Evolutionary conservation across 371 early-diverging fungal species (phyloP).

Genomic region (Zychaea mexicana): DNA sequence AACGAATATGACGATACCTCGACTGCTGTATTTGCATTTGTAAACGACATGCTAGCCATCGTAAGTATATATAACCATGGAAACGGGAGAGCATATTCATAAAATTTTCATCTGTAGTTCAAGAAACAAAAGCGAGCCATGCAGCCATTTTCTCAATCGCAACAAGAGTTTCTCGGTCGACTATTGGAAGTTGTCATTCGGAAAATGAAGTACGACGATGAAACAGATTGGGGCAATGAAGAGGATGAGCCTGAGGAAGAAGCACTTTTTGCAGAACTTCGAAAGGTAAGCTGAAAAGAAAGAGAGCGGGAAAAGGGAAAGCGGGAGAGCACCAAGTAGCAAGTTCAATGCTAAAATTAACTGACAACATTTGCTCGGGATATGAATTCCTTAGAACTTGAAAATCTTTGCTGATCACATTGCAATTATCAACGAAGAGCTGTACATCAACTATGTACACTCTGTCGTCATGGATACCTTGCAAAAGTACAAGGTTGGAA

Average conservation of each 20-base stretch:
- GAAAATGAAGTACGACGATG: slow-evolving; percentile 92
- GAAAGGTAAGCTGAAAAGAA: slow-evolving; percentile 70
- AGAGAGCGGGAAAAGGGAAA: background rate
- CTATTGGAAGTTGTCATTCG: slow-evolving; percentile 75
- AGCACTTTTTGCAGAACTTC: slow-evolving; percentile 74
- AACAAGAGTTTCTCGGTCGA: slow-evolving; percentile 69
- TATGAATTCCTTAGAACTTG: slow-evolving; percentile 67
- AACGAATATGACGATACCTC: slow-evolving; percentile 87
- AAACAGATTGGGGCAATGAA: slow-evolving; percentile 73
- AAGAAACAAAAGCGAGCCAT: slow-evolving; percentile 73
- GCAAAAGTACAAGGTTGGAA: slow-evolving; percentile 52
- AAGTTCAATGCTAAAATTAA: too few species aligned
- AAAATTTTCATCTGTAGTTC: slow-evolving; percentile 31
- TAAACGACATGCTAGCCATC: slow-evolving; percentile 69
- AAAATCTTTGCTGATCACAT: slow-evolving; percentile 76
- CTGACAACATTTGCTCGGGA: slow-evolving; percentile 7
- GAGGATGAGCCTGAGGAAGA: slow-evolving; percentile 82
- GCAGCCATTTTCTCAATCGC: slow-evolving; percentile 60
- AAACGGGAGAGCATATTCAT: background rate
- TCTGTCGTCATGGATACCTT: slow-evolving; percentile 63
- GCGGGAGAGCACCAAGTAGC: background rate
- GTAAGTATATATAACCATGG: slow-evolving; percentile 33
- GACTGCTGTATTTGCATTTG: slow-evolving; percentile 71
- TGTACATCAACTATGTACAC: slow-evolving; percentile 62
- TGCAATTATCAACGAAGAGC: slow-evolving; percentile 62